Evolutionary conservation across 2,329 filamentous ascomycete genomes (phyloP).

Genomic region (Pseudogymnoascus sp.): DNA sequence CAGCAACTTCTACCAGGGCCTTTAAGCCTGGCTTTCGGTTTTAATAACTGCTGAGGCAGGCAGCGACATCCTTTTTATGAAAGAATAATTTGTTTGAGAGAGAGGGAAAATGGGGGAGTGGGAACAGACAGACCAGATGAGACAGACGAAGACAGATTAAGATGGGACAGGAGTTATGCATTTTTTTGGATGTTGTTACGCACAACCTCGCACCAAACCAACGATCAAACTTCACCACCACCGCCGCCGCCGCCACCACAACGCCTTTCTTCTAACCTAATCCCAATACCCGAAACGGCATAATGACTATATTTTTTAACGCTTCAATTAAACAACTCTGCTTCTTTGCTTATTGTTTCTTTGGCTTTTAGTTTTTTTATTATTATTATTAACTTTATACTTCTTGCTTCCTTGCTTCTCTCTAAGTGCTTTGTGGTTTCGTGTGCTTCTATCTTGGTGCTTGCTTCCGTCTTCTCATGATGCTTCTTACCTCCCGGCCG

Average conservation of each 20-base stretch:
- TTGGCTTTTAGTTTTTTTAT: neutral
- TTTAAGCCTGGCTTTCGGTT: neutral
- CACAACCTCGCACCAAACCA: neutral
- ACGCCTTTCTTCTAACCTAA: neutral
- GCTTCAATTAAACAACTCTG: neutral
- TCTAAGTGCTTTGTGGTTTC: neutral
- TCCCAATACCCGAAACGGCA: neutral
- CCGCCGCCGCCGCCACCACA: neutral
- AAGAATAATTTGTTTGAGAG: neutral
- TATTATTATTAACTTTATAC: neutral
- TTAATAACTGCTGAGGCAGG: neutral
- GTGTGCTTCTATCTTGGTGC: neutral
- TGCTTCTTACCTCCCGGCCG: no score
- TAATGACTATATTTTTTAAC: neutral
- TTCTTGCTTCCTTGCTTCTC: neutral
- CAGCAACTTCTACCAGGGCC: neutral
- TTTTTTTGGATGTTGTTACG: neutral
- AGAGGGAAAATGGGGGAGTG: neutral
- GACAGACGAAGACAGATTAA: neutral
- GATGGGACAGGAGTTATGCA: neutral
- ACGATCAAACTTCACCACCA: neutral
- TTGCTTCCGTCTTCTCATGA: neutral
- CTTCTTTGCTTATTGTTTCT: neutral
- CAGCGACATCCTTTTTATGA: neutral
- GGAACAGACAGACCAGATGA: neutral